Evolutionary conservation across 345 rosid species (phyloP).

Genomic region (Hypericum androsaemum): DNA sequence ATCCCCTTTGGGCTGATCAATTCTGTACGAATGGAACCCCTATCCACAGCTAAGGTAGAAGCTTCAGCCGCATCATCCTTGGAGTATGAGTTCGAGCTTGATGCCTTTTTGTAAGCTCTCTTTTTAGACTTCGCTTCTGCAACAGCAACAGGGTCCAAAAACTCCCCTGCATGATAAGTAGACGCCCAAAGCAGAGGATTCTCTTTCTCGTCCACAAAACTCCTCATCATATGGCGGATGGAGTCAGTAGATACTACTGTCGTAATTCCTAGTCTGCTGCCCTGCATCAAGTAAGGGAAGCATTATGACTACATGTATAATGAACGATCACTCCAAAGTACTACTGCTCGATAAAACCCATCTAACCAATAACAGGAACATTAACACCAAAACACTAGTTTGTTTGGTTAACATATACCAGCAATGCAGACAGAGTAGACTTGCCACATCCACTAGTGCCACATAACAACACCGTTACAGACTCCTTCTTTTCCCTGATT

Average conservation of each 20-base stretch:
- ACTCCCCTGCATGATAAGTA: constrained; percentile 98
- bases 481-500: constrained; percentile 95
- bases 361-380: no score
- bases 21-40: constrained; percentile 28
- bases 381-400: constrained; percentile 7
- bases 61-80: constrained; percentile 36
- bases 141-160: constrained; percentile 81
- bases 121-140: constrained; percentile 83
- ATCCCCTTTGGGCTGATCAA: constrained; percentile 70
- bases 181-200: constrained; percentile 97
- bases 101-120: constrained; percentile 57
- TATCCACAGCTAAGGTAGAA: constrained; percentile 25
- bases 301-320: not conserved
- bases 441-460: constrained; percentile 99
- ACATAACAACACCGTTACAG: constrained; percentile 89
- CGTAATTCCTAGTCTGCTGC: constrained; percentile 81
- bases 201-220: constrained; percentile 83
- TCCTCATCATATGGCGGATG: constrained; percentile 97
- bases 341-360: not conserved
- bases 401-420: constrained; percentile 41
- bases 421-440: constrained; percentile 97
- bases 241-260: constrained; percentile 96
- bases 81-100: constrained; percentile 25
- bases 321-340: not conserved
- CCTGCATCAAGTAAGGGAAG: constrained; percentile 23